A percentile compares a stretch with the other conserved stretches of the same genome.
phyloP scores from a whole-genome alignment of 495 filamentous ascomycete species.

The Oidiodendron maius region DNA sequence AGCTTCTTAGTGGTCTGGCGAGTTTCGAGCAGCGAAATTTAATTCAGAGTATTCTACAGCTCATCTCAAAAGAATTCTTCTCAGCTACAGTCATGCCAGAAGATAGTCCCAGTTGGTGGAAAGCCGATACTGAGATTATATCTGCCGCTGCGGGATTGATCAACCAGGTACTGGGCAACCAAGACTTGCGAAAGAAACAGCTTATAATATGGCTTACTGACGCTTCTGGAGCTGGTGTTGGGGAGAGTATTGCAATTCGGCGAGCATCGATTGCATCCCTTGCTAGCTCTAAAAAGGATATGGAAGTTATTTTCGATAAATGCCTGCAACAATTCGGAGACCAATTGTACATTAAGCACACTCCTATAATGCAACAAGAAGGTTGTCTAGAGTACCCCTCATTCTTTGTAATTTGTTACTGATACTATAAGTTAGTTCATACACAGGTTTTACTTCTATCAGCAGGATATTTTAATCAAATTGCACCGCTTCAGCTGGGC shows the following conservation, averaged over 20 bases:
- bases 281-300: constrained; percentile 41
- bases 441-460: constrained; percentile 72
- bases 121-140: constrained; percentile 30
- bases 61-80: constrained; percentile 46
- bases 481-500: constrained; percentile 51
- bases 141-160: constrained; percentile 44
- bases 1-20: constrained; percentile 42
- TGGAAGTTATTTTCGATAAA: constrained; percentile 58
- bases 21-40: constrained; percentile 53
- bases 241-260: constrained; percentile 53
- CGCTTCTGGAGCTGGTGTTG: constrained; percentile 59
- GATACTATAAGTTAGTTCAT: constrained; percentile 47
- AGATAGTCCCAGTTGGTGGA: constrained; percentile 27
- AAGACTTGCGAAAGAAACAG: constrained; percentile 37
- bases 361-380: constrained; percentile 79
- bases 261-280: constrained; percentile 61
- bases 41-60: constrained; percentile 50
- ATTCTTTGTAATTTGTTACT: not conserved
- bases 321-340: constrained; percentile 73
- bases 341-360: constrained; percentile 78
- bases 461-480: constrained; percentile 67
- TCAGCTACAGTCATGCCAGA: constrained; percentile 14
- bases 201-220: constrained; percentile 65
- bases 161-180: constrained; percentile 26
- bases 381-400: constrained; percentile 45